Conservation (phyloP, 345 rosid genomes). For the Corchorus olitorius region DNA sequence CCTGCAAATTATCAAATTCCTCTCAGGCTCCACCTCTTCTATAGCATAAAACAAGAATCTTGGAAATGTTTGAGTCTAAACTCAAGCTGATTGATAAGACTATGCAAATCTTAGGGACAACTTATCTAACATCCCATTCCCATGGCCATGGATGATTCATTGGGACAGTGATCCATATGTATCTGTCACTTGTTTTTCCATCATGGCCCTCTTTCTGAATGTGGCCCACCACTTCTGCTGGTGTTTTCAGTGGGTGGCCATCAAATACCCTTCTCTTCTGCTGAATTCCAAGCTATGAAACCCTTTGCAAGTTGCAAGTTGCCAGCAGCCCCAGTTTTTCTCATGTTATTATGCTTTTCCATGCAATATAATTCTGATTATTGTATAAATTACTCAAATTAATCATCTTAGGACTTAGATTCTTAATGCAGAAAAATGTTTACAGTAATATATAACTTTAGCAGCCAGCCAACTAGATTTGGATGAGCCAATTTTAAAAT, state of each 20-base stretch:
- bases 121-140: neutral
- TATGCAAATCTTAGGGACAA: neutral
- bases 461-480: neutral
- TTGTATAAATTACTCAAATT: neutral
- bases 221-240: neutral
- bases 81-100: neutral
- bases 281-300: neutral
- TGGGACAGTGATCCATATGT: neutral
- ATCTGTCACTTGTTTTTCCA: neutral
- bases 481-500: neutral
- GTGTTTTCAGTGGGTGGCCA: neutral
- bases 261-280: neutral
- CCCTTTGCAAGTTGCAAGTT: neutral
- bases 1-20: neutral
- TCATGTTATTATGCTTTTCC: no score
- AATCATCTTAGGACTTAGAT: neutral
- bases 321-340: no score
- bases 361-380: neutral
- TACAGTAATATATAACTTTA: no score
- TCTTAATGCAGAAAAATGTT: no score
- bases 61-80: neutral
- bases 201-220: neutral
- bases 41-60: neutral
- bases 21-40: neutral
- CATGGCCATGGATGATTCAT: no score